Evolutionary conservation across 192 early-diverging fungal species (phyloP), one percentile per base, ranked within the genome.

Genomic region (Paraglomus brasilianum): DNA sequence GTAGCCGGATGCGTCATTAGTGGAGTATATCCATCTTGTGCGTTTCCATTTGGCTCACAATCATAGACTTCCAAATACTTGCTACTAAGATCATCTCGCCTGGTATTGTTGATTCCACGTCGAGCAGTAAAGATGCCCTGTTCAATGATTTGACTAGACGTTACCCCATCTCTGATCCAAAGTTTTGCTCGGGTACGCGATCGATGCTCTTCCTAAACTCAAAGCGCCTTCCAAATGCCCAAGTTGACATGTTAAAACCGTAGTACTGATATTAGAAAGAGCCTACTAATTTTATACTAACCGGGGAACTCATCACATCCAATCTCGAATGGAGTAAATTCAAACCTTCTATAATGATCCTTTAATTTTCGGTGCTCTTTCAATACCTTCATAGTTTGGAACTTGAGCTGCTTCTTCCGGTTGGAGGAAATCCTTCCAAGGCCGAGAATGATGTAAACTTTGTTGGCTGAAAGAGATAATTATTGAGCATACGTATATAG

Each of bases 201-300:
- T 87, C 81, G 13, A 85, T 61, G 45, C 77, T 85, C 39, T 81
- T 82, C 36, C 89, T 89, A 39, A 77, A 70, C 8, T 79, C 77
- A 77, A 92, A 92, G 4, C 76, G 81, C n/a, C 92, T 76, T 40
- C 92, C 92, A 76, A 92, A 88, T 36, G 86, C 78, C 87, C 88
- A 94, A 8, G 83, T 36, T 19, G 22, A 46, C 38, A 14, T 24
- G 53, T 40, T 1, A 11, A 58, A 43, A 64, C 42, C 13, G 44
- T 40, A 24, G 8, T 6, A 7, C 10, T 30, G 30, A 30, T 30
- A 30, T 30, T 30, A 30, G 3, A n/a, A 30, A 30, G 30, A 30
- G 30, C 30, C 3, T 5, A 38, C 17, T 15, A 9, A 58, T n/a
- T 15, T 40, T 39, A 38, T 38, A 38, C 72, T 71, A 72, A 87